These are phyloP conservation scores for Suillus weaverae DNA, from an alignment of 768 basidiomycete genomes.

Conservation along the genomic window DNA sequence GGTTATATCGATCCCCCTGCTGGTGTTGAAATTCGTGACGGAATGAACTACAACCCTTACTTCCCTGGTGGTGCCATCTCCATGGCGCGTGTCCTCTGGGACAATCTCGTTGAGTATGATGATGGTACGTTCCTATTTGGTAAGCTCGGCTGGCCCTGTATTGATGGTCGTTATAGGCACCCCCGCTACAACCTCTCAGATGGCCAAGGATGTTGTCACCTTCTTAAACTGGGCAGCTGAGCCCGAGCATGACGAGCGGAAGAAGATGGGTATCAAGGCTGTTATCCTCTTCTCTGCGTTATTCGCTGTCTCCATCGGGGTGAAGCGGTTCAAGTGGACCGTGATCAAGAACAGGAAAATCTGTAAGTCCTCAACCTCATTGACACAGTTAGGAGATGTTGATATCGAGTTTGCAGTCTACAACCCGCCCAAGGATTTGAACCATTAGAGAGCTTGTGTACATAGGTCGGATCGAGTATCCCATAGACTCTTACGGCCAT, in stretches of 20 bases:
- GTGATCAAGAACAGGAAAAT: slow-evolving; percentile 93
- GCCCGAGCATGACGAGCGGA: slow-evolving; percentile 96
- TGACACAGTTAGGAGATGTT: slow-evolving; percentile 10
- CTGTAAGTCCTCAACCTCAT: slow-evolving; percentile 47
- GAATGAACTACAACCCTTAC: slow-evolving; percentile 98
- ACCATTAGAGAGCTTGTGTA: slow-evolving; percentile 28
- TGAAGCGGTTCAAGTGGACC: slow-evolving; percentile 96
- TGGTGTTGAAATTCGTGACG: slow-evolving; percentile 91
- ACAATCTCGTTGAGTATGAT: slow-evolving; percentile 94
- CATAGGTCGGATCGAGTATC: slow-evolving; percentile 6
- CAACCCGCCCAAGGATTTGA: slow-evolving; percentile 37
- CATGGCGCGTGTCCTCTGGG: slow-evolving; percentile 96
- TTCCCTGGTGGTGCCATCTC: slow-evolving; percentile 99
- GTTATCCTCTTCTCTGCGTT: slow-evolving; percentile 89
- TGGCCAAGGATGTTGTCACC: slow-evolving; percentile 98
- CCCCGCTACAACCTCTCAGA: slow-evolving; percentile 94
- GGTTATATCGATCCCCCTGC: slow-evolving; percentile 97
- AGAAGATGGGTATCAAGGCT: slow-evolving; percentile 95
- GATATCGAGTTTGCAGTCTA: slow-evolving; percentile 31
- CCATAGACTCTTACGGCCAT: slow-evolving; percentile 29
- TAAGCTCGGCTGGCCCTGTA: not conserved
- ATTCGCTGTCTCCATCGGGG: slow-evolving; percentile 77
- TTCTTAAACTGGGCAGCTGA: slow-evolving; percentile 98
- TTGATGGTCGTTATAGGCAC: slow-evolving; percentile 56
- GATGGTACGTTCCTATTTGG: slow-evolving; percentile 59